These are phyloP conservation scores for Monosporascus sp. DNA, from an alignment of 2,329 filamentous ascomycete genomes.

Conservation along the genomic window DNA sequence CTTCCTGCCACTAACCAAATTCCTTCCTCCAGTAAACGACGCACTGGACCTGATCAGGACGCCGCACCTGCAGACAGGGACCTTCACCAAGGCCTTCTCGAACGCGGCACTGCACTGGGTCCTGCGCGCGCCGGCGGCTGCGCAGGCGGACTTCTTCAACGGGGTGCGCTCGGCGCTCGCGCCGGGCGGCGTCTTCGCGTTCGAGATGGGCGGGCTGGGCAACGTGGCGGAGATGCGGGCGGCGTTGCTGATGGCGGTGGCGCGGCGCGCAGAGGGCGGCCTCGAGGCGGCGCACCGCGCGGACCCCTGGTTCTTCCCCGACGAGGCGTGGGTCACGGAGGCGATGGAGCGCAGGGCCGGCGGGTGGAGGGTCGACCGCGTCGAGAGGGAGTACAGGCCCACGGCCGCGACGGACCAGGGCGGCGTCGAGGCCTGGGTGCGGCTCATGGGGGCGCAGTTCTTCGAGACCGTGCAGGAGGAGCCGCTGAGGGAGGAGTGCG, in stretches of 20 bases:
- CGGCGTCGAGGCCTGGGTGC: slow-evolving; percentile 61
- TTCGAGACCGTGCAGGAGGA: slow-evolving; percentile 47
- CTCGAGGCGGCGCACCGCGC: slow-evolving; percentile 27
- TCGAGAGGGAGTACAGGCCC: slow-evolving; percentile 61
- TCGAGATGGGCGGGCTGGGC: slow-evolving; percentile 68
- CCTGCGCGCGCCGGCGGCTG: slow-evolving; percentile 37
- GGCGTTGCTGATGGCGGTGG: slow-evolving; percentile 49
- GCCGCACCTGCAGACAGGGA: slow-evolving; percentile 29
- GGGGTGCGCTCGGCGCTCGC: slow-evolving; percentile 47
- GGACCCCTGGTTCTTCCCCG: slow-evolving; percentile 68
- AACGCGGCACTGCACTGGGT: slow-evolving; percentile 67
- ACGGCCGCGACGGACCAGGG: slow-evolving; percentile 49
- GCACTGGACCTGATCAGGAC: slow-evolving; percentile 33
- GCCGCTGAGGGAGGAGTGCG: slow-evolving; percentile 44
- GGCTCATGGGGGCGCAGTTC: slow-evolving; percentile 56
- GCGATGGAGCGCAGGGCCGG: slow-evolving; percentile 38
- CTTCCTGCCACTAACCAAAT: not conserved
- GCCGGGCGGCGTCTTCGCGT: slow-evolving; percentile 54
- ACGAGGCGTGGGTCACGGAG: slow-evolving; percentile 51
- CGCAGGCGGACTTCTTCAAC: slow-evolving; percentile 46
- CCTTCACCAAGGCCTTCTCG: slow-evolving; percentile 55
- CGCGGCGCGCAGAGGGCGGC: slow-evolving; percentile 35
- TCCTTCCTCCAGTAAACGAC: slow-evolving; percentile 36
- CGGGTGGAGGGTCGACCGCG: slow-evolving; percentile 43
- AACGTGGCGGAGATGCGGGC: slow-evolving; percentile 60